These are phyloP conservation scores for Karstenula rhodostoma DNA, from an alignment of 2,329 filamentous ascomycete species.

Conservation along the genomic window DNA sequence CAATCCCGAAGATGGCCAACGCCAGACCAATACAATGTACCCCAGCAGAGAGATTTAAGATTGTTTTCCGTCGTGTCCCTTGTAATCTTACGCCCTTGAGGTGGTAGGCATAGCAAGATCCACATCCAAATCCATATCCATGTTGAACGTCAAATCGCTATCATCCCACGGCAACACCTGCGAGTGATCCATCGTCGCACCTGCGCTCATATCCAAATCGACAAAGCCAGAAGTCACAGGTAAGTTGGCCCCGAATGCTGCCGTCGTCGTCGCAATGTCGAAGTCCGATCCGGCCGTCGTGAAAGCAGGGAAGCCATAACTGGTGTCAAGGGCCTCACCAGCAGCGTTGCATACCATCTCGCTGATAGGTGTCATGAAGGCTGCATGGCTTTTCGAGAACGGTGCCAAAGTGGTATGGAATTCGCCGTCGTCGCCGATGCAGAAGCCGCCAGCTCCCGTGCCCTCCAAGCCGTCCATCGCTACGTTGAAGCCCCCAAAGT, in stretches of 20 bases:
- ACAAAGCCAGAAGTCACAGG: conserved; percentile 24
- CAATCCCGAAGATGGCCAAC: neutral
- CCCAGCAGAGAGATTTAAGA: neutral
- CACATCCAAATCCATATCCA: conserved; percentile 44
- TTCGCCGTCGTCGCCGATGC: conserved; percentile 36
- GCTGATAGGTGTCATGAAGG: conserved; percentile 20
- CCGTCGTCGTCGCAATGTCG: conserved; percentile 33
- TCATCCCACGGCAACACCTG: conserved; percentile 40
- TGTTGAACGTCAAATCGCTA: conserved; percentile 38
- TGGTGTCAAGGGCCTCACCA: conserved; percentile 16
- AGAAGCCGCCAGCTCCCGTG: conserved; percentile 24
- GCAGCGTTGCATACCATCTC: conserved; percentile 19
- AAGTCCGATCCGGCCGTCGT: conserved; percentile 37
- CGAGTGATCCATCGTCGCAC: conserved; percentile 10
- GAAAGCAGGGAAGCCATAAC: conserved; percentile 39
- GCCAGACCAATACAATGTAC: neutral
- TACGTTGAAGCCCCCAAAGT: conserved; percentile 23
- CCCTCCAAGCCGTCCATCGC: conserved; percentile 33
- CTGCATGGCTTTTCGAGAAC: neutral
- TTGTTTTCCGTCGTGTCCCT: neutral
- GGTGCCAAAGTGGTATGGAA: conserved; percentile 9
- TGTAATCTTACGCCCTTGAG: neutral
- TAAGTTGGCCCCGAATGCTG: conserved; percentile 26
- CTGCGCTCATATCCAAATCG: conserved; percentile 17
- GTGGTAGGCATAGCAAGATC: conserved; percentile 17